Conservation (phyloP, 495 filamentous ascomycete genomes). For the Tricharina praecox region DNA sequence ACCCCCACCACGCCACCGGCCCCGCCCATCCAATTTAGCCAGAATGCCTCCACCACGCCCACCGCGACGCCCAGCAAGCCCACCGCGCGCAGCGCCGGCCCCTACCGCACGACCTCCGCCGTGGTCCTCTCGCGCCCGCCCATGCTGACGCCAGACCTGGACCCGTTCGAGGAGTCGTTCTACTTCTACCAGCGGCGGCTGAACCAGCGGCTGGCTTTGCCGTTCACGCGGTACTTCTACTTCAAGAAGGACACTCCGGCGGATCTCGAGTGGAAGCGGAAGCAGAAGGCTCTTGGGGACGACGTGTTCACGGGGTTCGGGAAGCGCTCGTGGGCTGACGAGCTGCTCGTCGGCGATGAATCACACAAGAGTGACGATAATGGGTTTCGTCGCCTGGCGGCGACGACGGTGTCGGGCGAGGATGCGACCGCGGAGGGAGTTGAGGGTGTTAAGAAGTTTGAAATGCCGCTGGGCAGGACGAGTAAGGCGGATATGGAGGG, state of each 20-base stretch:
- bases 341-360: constrained; percentile 55
- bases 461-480: constrained; percentile 49
- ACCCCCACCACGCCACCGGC: too few relatives aligned
- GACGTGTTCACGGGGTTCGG: constrained; percentile 65
- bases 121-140: constrained; percentile 80
- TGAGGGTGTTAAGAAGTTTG: constrained; percentile 39
- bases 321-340: constrained; percentile 72
- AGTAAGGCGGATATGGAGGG: constrained; percentile 67
- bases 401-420: constrained; percentile 51
- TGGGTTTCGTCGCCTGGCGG: constrained; percentile 33
- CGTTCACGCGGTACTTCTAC: constrained; percentile 87
- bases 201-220: constrained; percentile 77
- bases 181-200: constrained; percentile 94
- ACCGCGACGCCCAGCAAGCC: not conserved
- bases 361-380: constrained; percentile 41
- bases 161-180: constrained; percentile 76
- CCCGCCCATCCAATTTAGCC: too few relatives aligned
- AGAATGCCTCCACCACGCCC: too few relatives aligned
- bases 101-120: constrained; percentile 51
- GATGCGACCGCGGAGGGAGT: constrained; percentile 34
- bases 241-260: constrained; percentile 78
- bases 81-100: not conserved
- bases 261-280: constrained; percentile 80
- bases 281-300: constrained; percentile 40
- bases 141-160: constrained; percentile 63